Conservation (phyloP, 148 eudicot genomes). For the Amaranthus palmeri region DNA sequence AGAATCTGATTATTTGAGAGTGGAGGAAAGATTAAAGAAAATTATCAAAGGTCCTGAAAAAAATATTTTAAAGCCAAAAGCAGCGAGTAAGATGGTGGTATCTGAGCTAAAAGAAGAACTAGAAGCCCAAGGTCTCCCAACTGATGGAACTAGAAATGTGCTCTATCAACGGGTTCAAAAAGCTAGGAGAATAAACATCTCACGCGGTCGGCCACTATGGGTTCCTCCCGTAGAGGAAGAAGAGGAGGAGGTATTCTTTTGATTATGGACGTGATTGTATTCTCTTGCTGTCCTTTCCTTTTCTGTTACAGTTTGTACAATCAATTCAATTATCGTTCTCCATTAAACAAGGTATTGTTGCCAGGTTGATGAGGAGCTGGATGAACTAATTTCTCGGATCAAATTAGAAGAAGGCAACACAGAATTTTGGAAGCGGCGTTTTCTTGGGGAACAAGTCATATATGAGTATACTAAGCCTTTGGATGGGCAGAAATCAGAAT, state of each 20-base stretch:
- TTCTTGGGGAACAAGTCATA: constrained; percentile 74
- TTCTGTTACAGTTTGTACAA: constrained; percentile 3
- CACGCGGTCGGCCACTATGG: constrained; percentile 96
- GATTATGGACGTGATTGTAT: not conserved
- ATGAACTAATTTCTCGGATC: constrained; percentile 83
- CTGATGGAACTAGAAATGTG: constrained; percentile 90
- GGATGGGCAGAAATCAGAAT: constrained; percentile 36
- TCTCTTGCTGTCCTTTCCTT: constrained; percentile 12
- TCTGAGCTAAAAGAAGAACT: constrained; percentile 89
- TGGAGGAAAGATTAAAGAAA: constrained; percentile 75
- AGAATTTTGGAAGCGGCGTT: constrained; percentile 92
- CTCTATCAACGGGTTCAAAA: constrained; percentile 97
- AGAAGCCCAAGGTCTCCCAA: constrained; percentile 94
- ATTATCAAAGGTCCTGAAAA: constrained; percentile 80
- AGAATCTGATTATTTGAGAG: constrained; percentile 71
- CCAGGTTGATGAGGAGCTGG: constrained; percentile 90
- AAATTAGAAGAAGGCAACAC: constrained; percentile 91
- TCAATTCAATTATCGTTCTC: not conserved
- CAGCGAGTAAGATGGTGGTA: constrained; percentile 98
- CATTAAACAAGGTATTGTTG: constrained; percentile 4
- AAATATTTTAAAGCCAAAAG: constrained; percentile 79
- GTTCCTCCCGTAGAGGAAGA: constrained; percentile 93
- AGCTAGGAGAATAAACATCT: constrained; percentile 92
- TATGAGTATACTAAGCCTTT: constrained; percentile 38
- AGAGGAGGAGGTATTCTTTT: constrained; percentile 76